Evolutionary conservation across 805 yeast species (phyloP).

Genomic region (Blastobotrys parvus): DNA sequence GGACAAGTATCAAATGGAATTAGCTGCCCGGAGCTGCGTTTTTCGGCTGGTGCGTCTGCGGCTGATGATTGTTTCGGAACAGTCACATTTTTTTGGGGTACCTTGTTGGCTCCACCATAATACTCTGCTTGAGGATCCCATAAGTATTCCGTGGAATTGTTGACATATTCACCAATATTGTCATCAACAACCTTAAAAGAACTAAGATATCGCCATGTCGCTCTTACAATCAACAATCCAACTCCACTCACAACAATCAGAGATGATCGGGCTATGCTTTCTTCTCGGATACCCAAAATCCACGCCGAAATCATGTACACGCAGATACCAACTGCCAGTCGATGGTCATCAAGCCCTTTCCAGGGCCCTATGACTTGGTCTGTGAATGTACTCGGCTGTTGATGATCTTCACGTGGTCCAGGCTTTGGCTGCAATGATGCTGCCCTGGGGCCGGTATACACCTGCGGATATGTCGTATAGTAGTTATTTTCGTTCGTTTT

Average conservation of each 20-base stretch:
- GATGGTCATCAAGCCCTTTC: constrained; percentile 1
- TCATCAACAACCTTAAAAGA: neutral
- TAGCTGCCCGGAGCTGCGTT: neutral
- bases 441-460: too few species aligned
- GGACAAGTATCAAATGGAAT: too few species aligned
- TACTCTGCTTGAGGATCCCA: too few species aligned
- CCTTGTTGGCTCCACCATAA: too few species aligned
- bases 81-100: neutral
- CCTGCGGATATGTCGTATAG: too few species aligned
- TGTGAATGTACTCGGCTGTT: too few species aligned
- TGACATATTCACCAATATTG: neutral
- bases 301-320: constrained; percentile 4
- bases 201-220: neutral
- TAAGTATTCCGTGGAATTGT: neutral
- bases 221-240: neutral
- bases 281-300: neutral
- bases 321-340: constrained; percentile 4
- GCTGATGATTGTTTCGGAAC: neutral
- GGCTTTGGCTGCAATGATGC: too few species aligned
- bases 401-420: too few species aligned
- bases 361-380: neutral
- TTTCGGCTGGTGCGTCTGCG: neutral
- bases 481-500: too few species aligned
- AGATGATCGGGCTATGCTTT: neutral
- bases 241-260: constrained; percentile 1